Percentiles rank a stretch among this genome's conserved stretches.
These are phyloP conservation scores for Yamadazyma akitaensis DNA, from an alignment of 805 yeast genomes.

Conservation along the genomic window DNA sequence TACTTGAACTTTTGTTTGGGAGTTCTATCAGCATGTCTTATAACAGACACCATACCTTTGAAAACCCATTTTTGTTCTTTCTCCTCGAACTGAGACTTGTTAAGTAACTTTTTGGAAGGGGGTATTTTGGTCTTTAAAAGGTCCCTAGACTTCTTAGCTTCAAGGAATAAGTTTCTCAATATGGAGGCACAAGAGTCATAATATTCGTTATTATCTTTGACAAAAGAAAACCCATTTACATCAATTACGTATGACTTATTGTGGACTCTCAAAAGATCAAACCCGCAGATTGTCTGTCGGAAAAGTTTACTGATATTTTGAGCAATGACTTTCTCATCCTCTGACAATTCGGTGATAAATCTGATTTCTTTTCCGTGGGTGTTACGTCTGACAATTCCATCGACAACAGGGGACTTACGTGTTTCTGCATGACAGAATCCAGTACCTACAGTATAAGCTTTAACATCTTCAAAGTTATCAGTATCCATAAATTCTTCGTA, in stretches of 20 bases:
- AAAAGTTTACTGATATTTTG: conserved; percentile 68
- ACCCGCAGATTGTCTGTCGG: conserved; percentile 95
- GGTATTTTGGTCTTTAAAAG: conserved; percentile 37
- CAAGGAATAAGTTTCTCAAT: conserved; percentile 67
- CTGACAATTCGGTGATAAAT: conserved; percentile 75
- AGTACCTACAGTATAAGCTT: conserved; percentile 95
- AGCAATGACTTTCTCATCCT: conserved; percentile 80
- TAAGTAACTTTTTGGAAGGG: conserved; percentile 27
- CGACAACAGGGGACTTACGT: conserved; percentile 98
- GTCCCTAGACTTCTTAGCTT: conserved; percentile 44
- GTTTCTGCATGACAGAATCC: conserved; percentile 96
- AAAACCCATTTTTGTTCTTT: conserved; percentile 92
- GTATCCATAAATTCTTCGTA: conserved; percentile 97
- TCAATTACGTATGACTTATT: conserved; percentile 92
- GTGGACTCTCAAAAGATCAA: conserved; percentile 85
- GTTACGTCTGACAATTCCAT: conserved; percentile 94
- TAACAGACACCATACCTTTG: conserved; percentile 86
- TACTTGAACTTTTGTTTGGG: conserved; percentile 98
- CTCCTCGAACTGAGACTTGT: conserved; percentile 46
- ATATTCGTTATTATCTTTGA: conserved; percentile 83
- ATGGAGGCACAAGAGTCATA: conserved; percentile 82
- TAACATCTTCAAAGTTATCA: conserved; percentile 96
- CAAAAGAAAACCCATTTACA: conserved; percentile 97
- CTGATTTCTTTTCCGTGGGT: conserved; percentile 97
- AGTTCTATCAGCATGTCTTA: conserved; percentile 97